Conservation (phyloP, 78 protist species). For the Dictyostelium citrinum region DNA sequence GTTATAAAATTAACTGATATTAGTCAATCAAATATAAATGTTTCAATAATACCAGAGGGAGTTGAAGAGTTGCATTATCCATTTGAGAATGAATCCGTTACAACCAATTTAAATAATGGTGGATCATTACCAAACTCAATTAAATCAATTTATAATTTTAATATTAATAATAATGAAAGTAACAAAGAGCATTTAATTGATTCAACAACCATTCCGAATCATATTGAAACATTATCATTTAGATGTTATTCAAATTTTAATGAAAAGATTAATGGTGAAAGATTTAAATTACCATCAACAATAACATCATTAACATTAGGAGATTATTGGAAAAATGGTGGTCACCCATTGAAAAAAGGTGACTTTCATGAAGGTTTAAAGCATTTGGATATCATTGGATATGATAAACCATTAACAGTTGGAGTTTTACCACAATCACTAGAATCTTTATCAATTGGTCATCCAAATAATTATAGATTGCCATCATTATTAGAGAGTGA, state of each 20-base stretch:
- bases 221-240: neutral
- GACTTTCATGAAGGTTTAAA: neutral
- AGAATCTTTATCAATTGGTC: neutral
- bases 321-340: neutral
- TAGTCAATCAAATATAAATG: neutral
- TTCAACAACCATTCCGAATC: neutral
- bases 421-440: neutral
- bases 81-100: neutral
- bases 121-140: neutral
- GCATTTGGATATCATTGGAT: neutral
- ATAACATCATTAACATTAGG: neutral
- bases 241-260: neutral
- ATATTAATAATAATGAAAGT: neutral
- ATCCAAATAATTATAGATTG: neutral
- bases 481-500: neutral
- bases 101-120: neutral
- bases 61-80: neutral
- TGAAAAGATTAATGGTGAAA: neutral
- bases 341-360: neutral
- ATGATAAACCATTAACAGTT: neutral
- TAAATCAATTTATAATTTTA: neutral
- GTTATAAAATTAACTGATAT: neutral
- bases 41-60: neutral
- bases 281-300: neutral
- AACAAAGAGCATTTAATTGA: neutral